Evolutionary conservation across 2,329 filamentous ascomycete genomes (phyloP).

Genomic region (Teratosphaeriaceae sp.): DNA sequence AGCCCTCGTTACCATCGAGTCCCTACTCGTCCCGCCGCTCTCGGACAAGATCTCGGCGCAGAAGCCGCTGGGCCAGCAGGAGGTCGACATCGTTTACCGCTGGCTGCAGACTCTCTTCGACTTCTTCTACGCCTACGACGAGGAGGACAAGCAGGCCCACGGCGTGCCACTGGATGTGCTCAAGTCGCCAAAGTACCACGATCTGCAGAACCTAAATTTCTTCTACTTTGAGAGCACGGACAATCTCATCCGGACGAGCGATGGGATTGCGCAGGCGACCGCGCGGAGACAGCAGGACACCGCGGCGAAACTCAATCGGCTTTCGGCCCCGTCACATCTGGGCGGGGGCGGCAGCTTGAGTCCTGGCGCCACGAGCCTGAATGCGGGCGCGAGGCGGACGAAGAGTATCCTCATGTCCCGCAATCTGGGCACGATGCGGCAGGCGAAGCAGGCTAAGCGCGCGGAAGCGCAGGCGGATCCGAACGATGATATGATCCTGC

Average conservation of each 20-base stretch:
- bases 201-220: conserved; percentile 92
- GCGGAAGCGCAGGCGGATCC: conserved; percentile 94
- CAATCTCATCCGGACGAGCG: conserved; percentile 87
- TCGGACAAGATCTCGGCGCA: conserved; percentile 92
- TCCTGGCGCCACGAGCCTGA: conserved; percentile 44
- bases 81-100: conserved; percentile 89
- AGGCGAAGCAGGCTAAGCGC: conserved; percentile 91
- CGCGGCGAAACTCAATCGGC: conserved; percentile 48
- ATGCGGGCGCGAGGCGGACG: conserved; percentile 42
- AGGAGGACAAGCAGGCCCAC: conserved; percentile 71
- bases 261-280: conserved; percentile 87
- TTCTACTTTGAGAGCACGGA: conserved; percentile 96
- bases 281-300: conserved; percentile 64
- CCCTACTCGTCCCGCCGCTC: conserved; percentile 81
- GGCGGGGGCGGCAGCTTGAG: conserved; percentile 4
- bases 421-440: conserved; percentile 92
- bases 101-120: conserved; percentile 81
- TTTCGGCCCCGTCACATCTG: conserved; percentile 55
- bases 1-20: conserved; percentile 84
- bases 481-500: conserved; percentile 94
- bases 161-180: conserved; percentile 87
- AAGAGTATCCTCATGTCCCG: conserved; percentile 80
- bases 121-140: conserved; percentile 92
- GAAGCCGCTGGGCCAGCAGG: conserved; percentile 73
- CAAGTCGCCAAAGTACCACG: conserved; percentile 97